Base-by-base conservation (phyloP, 1,139 yeast species). In the Diutina sp. region DNA sequence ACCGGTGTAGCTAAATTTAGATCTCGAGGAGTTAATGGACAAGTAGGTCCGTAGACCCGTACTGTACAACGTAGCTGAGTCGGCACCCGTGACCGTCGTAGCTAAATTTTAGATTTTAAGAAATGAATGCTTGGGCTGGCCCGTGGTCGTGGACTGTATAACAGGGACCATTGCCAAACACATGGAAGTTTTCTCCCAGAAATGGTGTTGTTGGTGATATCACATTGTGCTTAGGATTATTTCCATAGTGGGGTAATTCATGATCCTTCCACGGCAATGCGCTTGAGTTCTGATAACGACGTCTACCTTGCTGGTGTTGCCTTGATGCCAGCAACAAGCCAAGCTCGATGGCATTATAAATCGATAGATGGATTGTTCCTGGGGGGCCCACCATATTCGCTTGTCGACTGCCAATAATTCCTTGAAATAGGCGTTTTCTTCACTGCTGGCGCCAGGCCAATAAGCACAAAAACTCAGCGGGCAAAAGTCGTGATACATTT, bases 401-500 rank as follows among this genome's bases (percentile, higher is more conserved):
- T 21, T 21, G 3, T 21, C 25, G 25, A 21, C 3, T 21, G 25
- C 25, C 8, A 3, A 47, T 14, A 4, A 14, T 18, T 6, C 32
- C 53, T 28, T 16, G 32, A 5, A 44, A n/a, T 11, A 32, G 16
- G 12, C 32, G 7, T 18, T 4, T 6, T 6, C 29, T 30, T n/a
- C 53, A 18, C n/a, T 30, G n/a, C n/a, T 18, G n/a, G 6, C 53
- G 25, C 44, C 25, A 29, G 18, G 28, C 52, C n/a, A 69, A 55
- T 65, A 68, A 66, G 66, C 64, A 54, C 73, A 69, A 55, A 63
- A 60, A 55, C 73, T 69, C 38, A 67, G 61, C 21, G 69, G 63
- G 55, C 69, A 69, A 3, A 67, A 66, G 50, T 65, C 65, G 16
- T 60, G 90, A 87, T 59, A 83, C 85, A 69, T 91, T 90, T 65